Evolutionary conservation across 2,329 filamentous ascomycete genomes (phyloP).

Genomic region (Aspergillus pseudonomiae): DNA sequence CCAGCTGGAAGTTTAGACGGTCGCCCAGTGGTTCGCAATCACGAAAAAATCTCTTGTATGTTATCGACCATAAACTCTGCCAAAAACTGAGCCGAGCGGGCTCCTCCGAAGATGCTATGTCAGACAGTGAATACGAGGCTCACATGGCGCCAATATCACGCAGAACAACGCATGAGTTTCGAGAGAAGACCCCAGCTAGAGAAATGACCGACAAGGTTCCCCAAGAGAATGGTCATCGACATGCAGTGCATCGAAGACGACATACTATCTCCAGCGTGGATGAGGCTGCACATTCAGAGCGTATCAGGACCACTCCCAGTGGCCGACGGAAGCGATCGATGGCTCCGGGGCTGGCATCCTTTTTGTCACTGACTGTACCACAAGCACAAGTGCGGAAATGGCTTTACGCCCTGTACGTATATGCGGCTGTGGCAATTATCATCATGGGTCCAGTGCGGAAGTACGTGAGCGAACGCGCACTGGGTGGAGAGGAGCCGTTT

Average conservation of each 20-base stretch:
- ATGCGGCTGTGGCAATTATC: conserved; percentile 65
- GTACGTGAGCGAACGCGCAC: conserved; percentile 68
- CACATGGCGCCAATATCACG: conserved; percentile 40
- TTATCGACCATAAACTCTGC: conserved; percentile 51
- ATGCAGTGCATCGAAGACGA: conserved; percentile 31
- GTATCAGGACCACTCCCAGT: conserved; percentile 56
- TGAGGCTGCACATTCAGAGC: conserved; percentile 31
- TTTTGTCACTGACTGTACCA: conserved; percentile 75
- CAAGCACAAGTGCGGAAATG: conserved; percentile 80
- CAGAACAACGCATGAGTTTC: conserved; percentile 25
- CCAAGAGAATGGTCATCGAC: conserved; percentile 24
- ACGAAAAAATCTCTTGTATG: conserved; percentile 42
- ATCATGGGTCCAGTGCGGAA: conserved; percentile 72
- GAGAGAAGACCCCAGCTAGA: conserved; percentile 16
- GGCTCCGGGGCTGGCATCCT: conserved; percentile 69
- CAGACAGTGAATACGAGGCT: conserved; percentile 41
- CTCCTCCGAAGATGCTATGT: conserved; percentile 38
- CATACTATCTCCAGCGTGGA: conserved; percentile 58
- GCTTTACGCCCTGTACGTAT: conserved; percentile 80
- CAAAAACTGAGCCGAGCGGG: conserved; percentile 50
- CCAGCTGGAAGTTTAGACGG: conserved; percentile 83
- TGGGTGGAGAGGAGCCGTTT: conserved; percentile 76
- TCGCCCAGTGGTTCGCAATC: conserved; percentile 44
- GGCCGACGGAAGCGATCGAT: conserved; percentile 68
- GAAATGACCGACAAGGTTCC: conserved; percentile 28